These are phyloP conservation scores for Tritrichomonas musculus DNA, from an alignment of 208 protist species.

Conservation along the genomic window DNA sequence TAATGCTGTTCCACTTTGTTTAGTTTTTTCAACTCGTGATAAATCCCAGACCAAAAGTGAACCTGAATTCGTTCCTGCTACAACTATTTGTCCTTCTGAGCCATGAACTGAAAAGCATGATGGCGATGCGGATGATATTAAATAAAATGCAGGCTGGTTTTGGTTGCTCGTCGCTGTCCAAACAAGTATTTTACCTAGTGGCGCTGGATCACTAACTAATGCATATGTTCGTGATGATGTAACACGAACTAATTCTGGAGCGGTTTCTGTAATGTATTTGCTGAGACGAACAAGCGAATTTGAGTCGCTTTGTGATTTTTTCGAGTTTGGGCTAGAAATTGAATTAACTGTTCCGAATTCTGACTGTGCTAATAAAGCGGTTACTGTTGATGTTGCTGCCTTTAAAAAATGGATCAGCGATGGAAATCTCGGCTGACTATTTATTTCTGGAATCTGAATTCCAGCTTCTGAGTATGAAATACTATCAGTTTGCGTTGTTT, in stretches of 20 bases:
- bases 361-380: not conserved
- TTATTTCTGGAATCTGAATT: not conserved
- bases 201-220: not conserved
- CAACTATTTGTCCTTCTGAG: not conserved
- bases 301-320: not conserved
- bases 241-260: not conserved
- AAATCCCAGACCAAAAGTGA: not conserved
- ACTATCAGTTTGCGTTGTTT: not conserved
- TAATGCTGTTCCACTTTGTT: not conserved
- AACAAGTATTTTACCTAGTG: not conserved
- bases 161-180: not conserved
- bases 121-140: not conserved
- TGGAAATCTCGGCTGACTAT: not conserved
- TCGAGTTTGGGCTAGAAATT: too few species aligned
- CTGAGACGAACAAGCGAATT: not conserved
- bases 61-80: not conserved
- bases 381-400: not conserved
- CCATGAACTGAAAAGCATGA: not conserved
- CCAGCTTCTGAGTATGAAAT: not conserved
- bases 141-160: not conserved
- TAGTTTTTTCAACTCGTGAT: not conserved
- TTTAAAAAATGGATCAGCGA: slow-evolving; percentile 18
- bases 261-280: not conserved
- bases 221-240: not conserved
- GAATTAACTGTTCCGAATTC: too few species aligned